Conservation (phyloP, 257 asterid species). For the Solanum rostratum region DNA sequence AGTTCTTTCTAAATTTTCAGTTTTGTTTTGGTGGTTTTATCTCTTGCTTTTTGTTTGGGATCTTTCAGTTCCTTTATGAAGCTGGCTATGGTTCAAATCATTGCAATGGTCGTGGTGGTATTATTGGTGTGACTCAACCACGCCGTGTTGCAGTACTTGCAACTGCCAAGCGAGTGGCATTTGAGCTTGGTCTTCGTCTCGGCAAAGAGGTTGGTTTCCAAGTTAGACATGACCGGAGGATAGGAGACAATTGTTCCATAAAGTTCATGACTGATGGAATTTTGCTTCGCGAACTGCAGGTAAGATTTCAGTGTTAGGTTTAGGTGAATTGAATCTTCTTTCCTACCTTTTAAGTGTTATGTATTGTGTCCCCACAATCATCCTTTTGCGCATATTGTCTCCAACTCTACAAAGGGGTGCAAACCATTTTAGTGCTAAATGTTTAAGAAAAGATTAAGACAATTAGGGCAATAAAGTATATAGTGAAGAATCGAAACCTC, state of each 20-base stretch:
- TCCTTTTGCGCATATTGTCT: neutral
- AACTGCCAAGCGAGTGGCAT: conserved; percentile 93
- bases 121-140: conserved; percentile 95
- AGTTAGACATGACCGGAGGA: conserved; percentile 87
- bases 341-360: neutral
- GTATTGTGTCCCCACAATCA: neutral
- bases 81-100: conserved; percentile 65
- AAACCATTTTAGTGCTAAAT: neutral
- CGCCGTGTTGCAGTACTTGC: conserved; percentile 98
- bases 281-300: conserved; percentile 97
- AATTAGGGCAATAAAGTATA: neutral
- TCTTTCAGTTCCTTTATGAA: conserved; percentile 86
- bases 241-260: conserved; percentile 76
- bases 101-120: conserved; percentile 41
- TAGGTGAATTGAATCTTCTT: neutral
- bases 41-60: conserved; percentile 7
- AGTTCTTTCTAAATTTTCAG: neutral
- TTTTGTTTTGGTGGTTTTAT: neutral
- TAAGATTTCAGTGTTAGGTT: conserved; percentile 7
- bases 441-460: neutral
- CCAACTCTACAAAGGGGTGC: neutral
- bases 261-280: conserved; percentile 99
- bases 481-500: neutral
- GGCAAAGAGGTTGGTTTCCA: conserved; percentile 96
- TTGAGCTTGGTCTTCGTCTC: conserved; percentile 70